phyloP scores from a whole-genome alignment of 768 basidiomycete genomes.

The Hysterangium stoloniferum region DNA sequence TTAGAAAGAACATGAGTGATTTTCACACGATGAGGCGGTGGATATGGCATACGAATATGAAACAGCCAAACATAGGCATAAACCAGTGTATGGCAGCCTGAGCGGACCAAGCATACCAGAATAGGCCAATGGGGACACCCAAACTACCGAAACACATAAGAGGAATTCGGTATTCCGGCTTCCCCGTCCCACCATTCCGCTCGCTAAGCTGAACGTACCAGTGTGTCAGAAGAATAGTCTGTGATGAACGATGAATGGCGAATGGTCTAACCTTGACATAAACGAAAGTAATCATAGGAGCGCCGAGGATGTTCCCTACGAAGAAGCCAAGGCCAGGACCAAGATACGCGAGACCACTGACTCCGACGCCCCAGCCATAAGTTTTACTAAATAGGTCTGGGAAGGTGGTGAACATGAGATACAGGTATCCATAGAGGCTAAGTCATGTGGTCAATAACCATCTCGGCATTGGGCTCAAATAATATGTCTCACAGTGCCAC shows the following conservation, averaged over 20 bases:
- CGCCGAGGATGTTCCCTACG: neutral
- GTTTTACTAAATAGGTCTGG: constrained; percentile 27
- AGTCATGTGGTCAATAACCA: neutral
- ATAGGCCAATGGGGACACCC: constrained; percentile 53
- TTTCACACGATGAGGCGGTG: neutral
- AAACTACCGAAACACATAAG: constrained; percentile 61
- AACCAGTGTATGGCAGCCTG: constrained; percentile 62
- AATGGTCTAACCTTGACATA: neutral
- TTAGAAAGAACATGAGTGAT: neutral
- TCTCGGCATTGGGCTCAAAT: neutral
- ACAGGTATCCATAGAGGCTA: constrained; percentile 45
- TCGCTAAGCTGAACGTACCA: constrained; percentile 17
- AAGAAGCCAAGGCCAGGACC: neutral
- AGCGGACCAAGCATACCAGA: constrained; percentile 81
- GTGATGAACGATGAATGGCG: neutral
- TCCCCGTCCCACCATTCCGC: constrained; percentile 47
- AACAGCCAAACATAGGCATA: constrained; percentile 43
- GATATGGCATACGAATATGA: neutral
- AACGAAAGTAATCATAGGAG: neutral
- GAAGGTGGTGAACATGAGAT: constrained; percentile 67
- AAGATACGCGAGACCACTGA: constrained; percentile 40
- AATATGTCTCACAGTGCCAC: constrained; percentile 54
- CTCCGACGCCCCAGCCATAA: constrained; percentile 40
- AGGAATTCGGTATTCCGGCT: constrained; percentile 74
- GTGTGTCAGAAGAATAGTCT: neutral